These are phyloP conservation scores for Hyphopichia pseudoburtonii DNA, from an alignment of 1,139 yeast species.

Conservation along the genomic window DNA sequence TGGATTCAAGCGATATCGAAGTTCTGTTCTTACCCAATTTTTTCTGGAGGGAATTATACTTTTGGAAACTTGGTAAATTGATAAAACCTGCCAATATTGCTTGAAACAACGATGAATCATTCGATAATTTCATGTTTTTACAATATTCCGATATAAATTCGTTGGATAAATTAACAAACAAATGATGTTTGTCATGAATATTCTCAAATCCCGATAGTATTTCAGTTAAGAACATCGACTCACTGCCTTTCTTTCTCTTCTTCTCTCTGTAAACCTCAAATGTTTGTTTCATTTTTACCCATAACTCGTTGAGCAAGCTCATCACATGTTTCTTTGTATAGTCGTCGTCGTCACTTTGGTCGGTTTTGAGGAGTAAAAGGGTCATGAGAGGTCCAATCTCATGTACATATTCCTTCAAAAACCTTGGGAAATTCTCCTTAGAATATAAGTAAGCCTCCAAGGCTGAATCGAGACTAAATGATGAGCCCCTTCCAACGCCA, in stretches of 20 bases:
- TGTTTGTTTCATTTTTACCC: conserved; percentile 23
- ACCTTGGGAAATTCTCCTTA: conserved; percentile 49
- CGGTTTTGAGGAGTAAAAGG: conserved; percentile 38
- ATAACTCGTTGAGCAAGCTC: conserved; percentile 21
- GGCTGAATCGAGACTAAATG: conserved; percentile 24
- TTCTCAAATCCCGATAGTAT: conserved; percentile 38
- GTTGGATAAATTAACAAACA: conserved; percentile 40
- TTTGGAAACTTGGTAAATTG: conserved; percentile 71
- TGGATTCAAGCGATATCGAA: conserved; percentile 7
- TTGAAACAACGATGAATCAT: conserved; percentile 70
- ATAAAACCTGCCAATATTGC: conserved; percentile 69
- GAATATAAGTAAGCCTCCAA: conserved; percentile 58
- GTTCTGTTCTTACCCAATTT: conserved; percentile 21
- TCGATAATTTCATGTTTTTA: conserved; percentile 57
- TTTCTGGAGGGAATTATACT: conserved; percentile 52
- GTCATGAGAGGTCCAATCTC: conserved; percentile 58
- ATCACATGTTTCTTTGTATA: conserved; percentile 20
- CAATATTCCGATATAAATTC: conserved; percentile 71
- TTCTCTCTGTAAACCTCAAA: conserved; percentile 20
- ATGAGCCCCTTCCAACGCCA: conserved; percentile 13
- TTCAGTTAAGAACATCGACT: conserved; percentile 42
- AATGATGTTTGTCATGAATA: conserved; percentile 29
- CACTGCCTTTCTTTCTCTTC: conserved; percentile 17
- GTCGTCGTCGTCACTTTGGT: conserved; percentile 14
- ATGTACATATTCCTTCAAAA: conserved; percentile 33